phyloP scores from a whole-genome alignment of 108 stramenopile genomes.

The Fistulifera solaris region DNA sequence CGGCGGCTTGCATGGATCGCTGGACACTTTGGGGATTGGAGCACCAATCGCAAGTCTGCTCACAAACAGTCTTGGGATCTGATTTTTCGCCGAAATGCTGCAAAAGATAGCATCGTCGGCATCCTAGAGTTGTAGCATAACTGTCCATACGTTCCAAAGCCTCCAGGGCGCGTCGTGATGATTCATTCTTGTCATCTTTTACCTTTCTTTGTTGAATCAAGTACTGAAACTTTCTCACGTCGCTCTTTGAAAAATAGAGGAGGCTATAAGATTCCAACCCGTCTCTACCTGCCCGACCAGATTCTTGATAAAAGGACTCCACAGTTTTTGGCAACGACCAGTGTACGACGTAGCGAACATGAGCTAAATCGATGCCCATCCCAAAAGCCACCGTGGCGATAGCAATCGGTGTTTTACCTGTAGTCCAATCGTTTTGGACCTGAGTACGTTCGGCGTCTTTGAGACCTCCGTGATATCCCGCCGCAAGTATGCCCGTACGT shows the following conservation, averaged over 20 bases:
- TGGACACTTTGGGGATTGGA: conserved; percentile 40
- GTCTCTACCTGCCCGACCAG: conserved; percentile 83
- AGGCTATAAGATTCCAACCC: conserved; percentile 65
- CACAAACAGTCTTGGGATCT: conserved; percentile 38
- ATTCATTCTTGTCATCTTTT: conserved; percentile 9
- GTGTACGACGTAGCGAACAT: conserved; percentile 85
- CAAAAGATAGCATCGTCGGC: conserved; percentile 61
- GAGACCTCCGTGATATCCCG: conserved; percentile 56
- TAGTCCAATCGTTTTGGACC: conserved; percentile 50
- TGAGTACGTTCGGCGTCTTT: conserved; percentile 48
- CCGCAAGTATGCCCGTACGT: conserved; percentile 26
- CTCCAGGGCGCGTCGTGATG: conserved; percentile 28
- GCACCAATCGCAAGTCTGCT: conserved; percentile 74
- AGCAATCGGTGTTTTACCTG: conserved; percentile 41
- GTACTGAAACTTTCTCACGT: conserved; percentile 58
- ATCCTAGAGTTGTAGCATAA: conserved; percentile 35
- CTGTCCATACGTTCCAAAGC: conserved; percentile 61
- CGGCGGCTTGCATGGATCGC: background rate
- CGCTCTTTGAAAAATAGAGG: conserved; percentile 70
- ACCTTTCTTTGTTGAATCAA: conserved; percentile 30
- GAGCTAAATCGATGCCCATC: conserved; percentile 82
- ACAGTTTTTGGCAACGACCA: conserved; percentile 67
- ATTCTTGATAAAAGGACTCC: conserved; percentile 62
- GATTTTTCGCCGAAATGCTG: conserved; percentile 68
- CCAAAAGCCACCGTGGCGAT: conserved; percentile 75